Evolutionary conservation across 805 yeast species (phyloP), one percentile per base, ranked within the genome.

Genomic region (Ogataea pilisensis): DNA sequence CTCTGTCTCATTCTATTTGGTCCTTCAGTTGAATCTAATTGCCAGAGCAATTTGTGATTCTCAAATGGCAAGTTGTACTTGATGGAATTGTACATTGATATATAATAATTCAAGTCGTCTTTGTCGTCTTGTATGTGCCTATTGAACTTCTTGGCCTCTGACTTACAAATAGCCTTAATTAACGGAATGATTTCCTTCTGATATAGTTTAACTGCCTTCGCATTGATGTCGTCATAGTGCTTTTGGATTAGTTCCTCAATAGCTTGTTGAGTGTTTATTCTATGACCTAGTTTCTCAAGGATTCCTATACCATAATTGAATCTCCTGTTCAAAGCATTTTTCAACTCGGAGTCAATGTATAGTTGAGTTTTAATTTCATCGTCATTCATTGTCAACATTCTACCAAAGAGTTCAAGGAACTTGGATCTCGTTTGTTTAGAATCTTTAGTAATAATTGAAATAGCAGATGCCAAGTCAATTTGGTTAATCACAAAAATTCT

Each of bases 11-110:
- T 82, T 47, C 91, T 64, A 49, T 81, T 79, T 22, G 71, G 66
- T 26, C 86, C 85, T 55, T 87, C 95, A 37, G 82, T 77, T 24
- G 74, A 72, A 54, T 85, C 95, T 8, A 86, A 60, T 2, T 69
- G 58, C 73, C 80, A 81, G 6, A 45, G 54, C 4, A 46, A 40
- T 2, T 50, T 49, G 16, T 49, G 43, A 1, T 44, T 45, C 2
- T 52, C 54, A 14, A 44, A 29, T 2, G 58, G 55, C 2, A 49
- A 27, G 24, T 46, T 80, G 3, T 65, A 43, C 39, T 72, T 76
- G 39, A 79, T 51, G 8, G 65, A 55, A 39, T 73, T 70, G 56
- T 80, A 83, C 30, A 65, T 61, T 0, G 72, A 53, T 3, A 75
- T 61, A 49, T 69, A 73, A 44, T 69, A 75, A 21, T 70, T 68